Evolutionary conservation across 805 yeast species (phyloP).

Genomic region (Candida ipomoeae): DNA sequence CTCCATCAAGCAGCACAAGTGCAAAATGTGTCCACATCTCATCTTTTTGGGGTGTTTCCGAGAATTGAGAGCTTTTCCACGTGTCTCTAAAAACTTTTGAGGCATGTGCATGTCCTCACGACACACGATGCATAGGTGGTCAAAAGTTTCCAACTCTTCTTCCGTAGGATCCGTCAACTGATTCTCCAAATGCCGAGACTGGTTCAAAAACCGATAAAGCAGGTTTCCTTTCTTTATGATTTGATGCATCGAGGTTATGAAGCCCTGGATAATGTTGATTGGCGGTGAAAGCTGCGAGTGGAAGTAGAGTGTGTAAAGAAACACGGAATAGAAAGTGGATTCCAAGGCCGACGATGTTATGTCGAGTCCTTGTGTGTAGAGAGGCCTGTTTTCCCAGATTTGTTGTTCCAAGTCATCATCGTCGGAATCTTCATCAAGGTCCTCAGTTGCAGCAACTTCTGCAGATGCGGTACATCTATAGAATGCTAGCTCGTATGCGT

Average conservation of each 20-base stretch:
- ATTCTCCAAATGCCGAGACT: conserved; percentile 59
- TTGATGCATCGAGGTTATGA: conserved; percentile 36
- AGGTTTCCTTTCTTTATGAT: conserved; percentile 35
- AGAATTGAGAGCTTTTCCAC: conserved; percentile 20
- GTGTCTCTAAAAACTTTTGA: conserved; percentile 28
- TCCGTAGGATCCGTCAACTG: conserved; percentile 59
- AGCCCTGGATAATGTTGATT: conserved; percentile 41
- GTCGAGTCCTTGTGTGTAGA: conserved; percentile 55
- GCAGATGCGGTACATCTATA: conserved; percentile 28
- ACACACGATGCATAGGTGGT: conserved; percentile 79
- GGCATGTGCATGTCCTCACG: conserved; percentile 76
- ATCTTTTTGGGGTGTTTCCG: conserved; percentile 67
- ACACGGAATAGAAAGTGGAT: conserved; percentile 26
- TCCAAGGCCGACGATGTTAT: conserved; percentile 43
- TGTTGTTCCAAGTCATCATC: conserved; percentile 46
- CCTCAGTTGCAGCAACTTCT: neutral
- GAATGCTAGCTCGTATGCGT: conserved; percentile 49
- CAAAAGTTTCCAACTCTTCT: conserved; percentile 52
- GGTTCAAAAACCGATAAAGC: conserved; percentile 47
- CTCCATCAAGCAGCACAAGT: conserved; percentile 81
- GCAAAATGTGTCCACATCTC: conserved; percentile 83
- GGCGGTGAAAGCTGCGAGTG: conserved; percentile 33
- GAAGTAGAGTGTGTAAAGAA: conserved; percentile 32
- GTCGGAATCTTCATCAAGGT: conserved; percentile 12
- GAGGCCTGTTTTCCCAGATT: conserved; percentile 67